These are phyloP conservation scores for Magnaporthiopsis rhizophila DNA, from an alignment of 2,329 filamentous ascomycete species.

Conservation along the genomic window DNA sequence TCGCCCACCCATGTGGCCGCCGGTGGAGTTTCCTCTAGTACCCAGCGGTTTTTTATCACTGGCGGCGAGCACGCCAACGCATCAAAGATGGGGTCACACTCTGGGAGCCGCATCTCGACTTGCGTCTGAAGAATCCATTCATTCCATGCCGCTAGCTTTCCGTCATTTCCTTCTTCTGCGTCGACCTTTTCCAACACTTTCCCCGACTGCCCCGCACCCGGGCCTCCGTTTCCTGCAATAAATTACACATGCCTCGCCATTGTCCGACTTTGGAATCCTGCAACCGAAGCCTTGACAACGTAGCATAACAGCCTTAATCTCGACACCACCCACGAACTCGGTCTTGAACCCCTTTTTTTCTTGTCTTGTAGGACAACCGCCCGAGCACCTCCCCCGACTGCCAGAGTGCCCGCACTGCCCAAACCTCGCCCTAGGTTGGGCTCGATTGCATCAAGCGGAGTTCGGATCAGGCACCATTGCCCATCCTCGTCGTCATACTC, in stretches of 20 bases:
- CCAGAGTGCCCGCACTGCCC: conserved; percentile 12
- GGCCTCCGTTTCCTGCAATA: conserved; percentile 46
- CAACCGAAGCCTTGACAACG: conserved; percentile 39
- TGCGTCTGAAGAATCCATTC: conserved; percentile 48
- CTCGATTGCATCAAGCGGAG: conserved; percentile 43
- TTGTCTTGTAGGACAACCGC: conserved; percentile 25
- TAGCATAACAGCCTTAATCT: conserved; percentile 26
- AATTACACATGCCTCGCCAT: conserved; percentile 56
- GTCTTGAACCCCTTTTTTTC: background rate
- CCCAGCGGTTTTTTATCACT: conserved; percentile 63
- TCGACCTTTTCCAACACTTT: conserved; percentile 23
- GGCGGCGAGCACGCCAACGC: conserved; percentile 83
- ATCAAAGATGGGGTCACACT: conserved; percentile 68
- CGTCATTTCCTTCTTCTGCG: conserved; percentile 27
- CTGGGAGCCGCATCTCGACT: conserved; percentile 60
- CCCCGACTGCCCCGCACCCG: conserved; percentile 41
- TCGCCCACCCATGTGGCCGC: conserved; percentile 38
- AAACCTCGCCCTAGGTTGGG: conserved; percentile 38
- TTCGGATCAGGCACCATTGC: conserved; percentile 18
- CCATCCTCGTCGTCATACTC: too few species aligned
- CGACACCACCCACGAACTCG: conserved; percentile 11
- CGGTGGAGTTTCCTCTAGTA: conserved; percentile 52
- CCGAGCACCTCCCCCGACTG: conserved; percentile 19
- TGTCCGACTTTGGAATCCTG: conserved; percentile 42
- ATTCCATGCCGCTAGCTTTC: conserved; percentile 30